Conservation (phyloP, 106 monocot genomes). For the Platanthera zijinensis region DNA sequence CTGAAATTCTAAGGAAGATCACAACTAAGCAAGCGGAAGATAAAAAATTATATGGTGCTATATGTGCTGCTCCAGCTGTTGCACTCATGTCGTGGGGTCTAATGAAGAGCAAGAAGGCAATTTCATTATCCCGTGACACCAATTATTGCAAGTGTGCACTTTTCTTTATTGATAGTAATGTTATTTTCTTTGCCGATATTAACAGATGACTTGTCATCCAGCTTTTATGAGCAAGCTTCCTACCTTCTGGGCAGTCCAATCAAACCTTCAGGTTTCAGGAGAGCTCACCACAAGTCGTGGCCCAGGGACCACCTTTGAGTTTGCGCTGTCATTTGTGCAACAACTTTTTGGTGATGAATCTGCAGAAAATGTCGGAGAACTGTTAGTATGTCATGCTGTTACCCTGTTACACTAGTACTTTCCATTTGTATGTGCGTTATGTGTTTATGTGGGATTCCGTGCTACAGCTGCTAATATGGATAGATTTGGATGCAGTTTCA, state of each 20-base stretch:
- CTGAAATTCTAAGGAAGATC: conserved; percentile 48
- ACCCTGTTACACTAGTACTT: too few relatives aligned
- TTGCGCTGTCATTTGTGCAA: conserved; percentile 80
- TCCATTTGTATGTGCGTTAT: too few relatives aligned
- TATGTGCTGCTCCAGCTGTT: conserved; percentile 94
- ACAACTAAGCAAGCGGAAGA: conserved; percentile 66
- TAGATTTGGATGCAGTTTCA: too few relatives aligned
- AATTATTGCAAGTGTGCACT: not conserved
- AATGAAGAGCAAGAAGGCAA: conserved; percentile 71
- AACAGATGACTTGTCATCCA: conserved; percentile 86
- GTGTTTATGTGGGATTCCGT: too few relatives aligned
- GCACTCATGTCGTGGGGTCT: conserved; percentile 80
- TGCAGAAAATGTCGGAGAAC: conserved; percentile 55
- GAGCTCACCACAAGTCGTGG: conserved; percentile 94
- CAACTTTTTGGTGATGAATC: conserved; percentile 66
- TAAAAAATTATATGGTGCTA: conserved; percentile 85
- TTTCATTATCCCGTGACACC: not conserved
- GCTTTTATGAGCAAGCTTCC: conserved; percentile 85
- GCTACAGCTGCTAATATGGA: too few relatives aligned
- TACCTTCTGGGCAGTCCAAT: conserved; percentile 66
- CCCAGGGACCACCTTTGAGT: conserved; percentile 82
- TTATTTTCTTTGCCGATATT: conserved; percentile 10
- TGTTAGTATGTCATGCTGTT: conserved; percentile 31
- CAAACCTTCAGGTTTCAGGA: conserved; percentile 81
- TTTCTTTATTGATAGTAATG: not conserved